Base-by-base conservation (phyloP, 306 rosid species). In the Herpetospermum pedunculosum region DNA sequence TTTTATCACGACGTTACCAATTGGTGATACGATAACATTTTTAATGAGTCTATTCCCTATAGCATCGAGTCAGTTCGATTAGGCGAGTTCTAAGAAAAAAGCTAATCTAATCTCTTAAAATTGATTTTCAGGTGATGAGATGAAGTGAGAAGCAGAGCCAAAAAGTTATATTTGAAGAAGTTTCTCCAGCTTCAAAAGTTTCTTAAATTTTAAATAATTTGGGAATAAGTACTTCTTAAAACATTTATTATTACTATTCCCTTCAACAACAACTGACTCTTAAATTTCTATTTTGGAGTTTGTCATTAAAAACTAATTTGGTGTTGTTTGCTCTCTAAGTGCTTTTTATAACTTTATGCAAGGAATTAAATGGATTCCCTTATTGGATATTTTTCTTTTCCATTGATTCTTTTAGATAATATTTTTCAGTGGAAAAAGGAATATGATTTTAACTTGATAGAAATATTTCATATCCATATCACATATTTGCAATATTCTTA, bases 71-170 rank as follows among this genome's bases (percentile, higher is more conserved):
- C 16, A 55, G 25, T 55, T 55, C 6, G n/a, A 4, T 28, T 28
- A 5, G 69, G 21, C 34, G 19, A 32, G 3, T 14, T 35, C 9
- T 15, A 7, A 60, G 35, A 16, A 60, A 60, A 32, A 34, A 35
- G 6, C 15, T 34, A 60, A 30, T 60, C 71, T n/a, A 34, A 64
- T 57, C 19, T 64, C 48, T 64, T 21, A 13, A 62, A 18, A n/a
- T 64, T 63, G 25, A 34, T 35, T 63, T 34, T 48, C 30, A 64
- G 71, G 71, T 64, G 48, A 64, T 64, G 71, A 37, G 28, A 64
- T 64, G 48, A 62, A 18, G 26, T 62, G 68, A 32, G 40, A 30
- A 59, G 38, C 23, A 15, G 0, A 12, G 2, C 9, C 40, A 30
- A 30, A 19, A 29, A 18, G 38, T 6, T 25, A 26, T 4, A 8